These are phyloP conservation scores for Aureobasidium sp. DNA, from an alignment of 2,329 filamentous ascomycete genomes.

Conservation along the genomic window DNA sequence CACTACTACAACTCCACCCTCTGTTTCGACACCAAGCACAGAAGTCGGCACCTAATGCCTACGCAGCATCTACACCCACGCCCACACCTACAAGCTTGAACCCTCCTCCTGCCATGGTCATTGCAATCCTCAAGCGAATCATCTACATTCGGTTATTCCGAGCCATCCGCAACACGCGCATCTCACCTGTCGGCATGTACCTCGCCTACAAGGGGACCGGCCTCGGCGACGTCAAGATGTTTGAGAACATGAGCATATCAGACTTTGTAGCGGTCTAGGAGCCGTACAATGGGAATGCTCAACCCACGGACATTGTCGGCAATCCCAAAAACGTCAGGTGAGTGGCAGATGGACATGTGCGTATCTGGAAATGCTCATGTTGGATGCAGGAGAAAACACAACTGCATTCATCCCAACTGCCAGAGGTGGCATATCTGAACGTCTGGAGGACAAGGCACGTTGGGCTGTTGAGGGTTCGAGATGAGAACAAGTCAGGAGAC, in stretches of 20 bases:
- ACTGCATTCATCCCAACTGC: conserved; percentile 8
- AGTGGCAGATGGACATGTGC: background rate
- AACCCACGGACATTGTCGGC: background rate
- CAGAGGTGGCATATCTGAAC: conserved; percentile 4
- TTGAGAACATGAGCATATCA: conserved; percentile 15
- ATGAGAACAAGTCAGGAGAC: background rate
- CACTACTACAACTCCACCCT: background rate
- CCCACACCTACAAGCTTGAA: background rate
- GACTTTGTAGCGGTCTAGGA: conserved; percentile 16
- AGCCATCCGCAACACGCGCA: conserved; percentile 14
- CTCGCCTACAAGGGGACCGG: conserved; percentile 16
- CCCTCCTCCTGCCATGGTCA: background rate
- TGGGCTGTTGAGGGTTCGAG: no score
- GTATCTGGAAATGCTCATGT: background rate
- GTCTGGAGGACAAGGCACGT: background rate
- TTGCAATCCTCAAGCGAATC: background rate
- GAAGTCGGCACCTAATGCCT: background rate
- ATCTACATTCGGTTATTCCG: background rate
- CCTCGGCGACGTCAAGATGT: conserved; percentile 13
- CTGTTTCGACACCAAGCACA: background rate
- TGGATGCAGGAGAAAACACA: conserved; percentile 3
- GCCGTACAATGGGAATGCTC: conserved; percentile 14
- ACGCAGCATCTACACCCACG: background rate
- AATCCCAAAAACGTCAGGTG: conserved; percentile 7
- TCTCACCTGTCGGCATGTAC: conserved; percentile 16